Conservation (phyloP, 352 stramenopile genomes). For the Pythium coloratum region DNA sequence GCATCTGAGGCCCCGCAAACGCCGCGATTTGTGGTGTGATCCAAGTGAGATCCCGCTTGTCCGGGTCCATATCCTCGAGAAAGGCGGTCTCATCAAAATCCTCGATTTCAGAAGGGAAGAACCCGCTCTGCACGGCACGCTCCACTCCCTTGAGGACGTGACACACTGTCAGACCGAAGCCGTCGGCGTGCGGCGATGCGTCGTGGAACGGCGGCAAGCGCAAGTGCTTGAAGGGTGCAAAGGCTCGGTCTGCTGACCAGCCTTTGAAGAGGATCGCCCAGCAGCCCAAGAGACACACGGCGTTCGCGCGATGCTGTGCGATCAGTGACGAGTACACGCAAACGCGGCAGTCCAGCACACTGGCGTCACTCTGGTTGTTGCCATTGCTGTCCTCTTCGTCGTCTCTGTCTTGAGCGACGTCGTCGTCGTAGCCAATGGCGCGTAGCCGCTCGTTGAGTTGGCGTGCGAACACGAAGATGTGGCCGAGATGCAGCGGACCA, state of each 20-base stretch:
- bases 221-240: constrained; percentile 42
- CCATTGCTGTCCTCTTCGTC: background rate
- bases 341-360: constrained; percentile 61
- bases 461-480: constrained; percentile 87
- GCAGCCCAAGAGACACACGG: constrained; percentile 86
- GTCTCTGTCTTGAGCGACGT: constrained; percentile 3
- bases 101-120: constrained; percentile 62
- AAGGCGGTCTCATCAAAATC: constrained; percentile 27
- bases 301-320: constrained; percentile 84
- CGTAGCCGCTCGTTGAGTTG: constrained; percentile 70
- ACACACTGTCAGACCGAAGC: constrained; percentile 32
- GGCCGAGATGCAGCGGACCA: constrained; percentile 92
- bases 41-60: constrained; percentile 30
- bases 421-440: constrained; percentile 8
- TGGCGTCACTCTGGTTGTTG: constrained; percentile 8
- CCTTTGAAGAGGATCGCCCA: constrained; percentile 57
- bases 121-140: constrained; percentile 67
- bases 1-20: constrained; percentile 42
- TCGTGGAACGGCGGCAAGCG: constrained; percentile 37
- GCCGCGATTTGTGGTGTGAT: constrained; percentile 31
- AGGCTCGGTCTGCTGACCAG: constrained; percentile 67
- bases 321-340: constrained; percentile 27
- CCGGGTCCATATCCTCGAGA: constrained; percentile 28
- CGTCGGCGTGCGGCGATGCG: constrained; percentile 24
- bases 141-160: constrained; percentile 34